Evolutionary conservation across 176 grass and related monocot genomes (phyloP), one percentile per base, ranked within the genome.

Genomic region (Oryza coarctata): DNA sequence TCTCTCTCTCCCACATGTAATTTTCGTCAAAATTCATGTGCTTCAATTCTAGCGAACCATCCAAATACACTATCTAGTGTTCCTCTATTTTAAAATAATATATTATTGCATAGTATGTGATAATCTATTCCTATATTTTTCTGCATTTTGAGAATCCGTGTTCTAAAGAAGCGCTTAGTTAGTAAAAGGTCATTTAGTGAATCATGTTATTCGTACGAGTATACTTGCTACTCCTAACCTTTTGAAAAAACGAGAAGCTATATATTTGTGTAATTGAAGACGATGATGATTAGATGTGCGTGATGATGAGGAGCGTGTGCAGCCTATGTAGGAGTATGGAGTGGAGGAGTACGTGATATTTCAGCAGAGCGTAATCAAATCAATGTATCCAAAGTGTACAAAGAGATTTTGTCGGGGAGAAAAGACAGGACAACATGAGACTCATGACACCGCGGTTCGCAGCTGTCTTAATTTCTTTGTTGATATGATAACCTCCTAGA

Each of bases 401-500:
- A 75, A 45, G 61, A 83, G 74, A 90, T 86, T 86, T 78, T 86
- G 79, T 82, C 79, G n/a, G 79, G 74, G 44, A 66, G 39, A 83
- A 86, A 57, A 74, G 29, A 63, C 66, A 82, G 62, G 67, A 23
- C 60, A 17, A 41, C 73, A 73, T 34, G 78, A 47, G 67, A 71
- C 29, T 18, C 2, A 55, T 41, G 49, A 39, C n/a, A 12, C 25
- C 4, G 25, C 31, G 10, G 5, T 29, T 34, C 27, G 23, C 60
- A 49, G 68, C 73, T 83, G 60, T 74, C 61, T 47, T 39, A 7
- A 39, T 39, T 39, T 83, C 80, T 43, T 88, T 13, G 26, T 26
- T 7, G 74, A 73, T 26, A 41, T 72, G 13, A 45, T 77, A 67
- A 28, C 28, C 69, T 49, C 45, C 14, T 49, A 49, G 45, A 14